Percentiles rank a stretch among this genome's conserved stretches.
Evolutionary conservation across 2,329 filamentous ascomycete species (phyloP).

Genomic region (Cyphellophora attinorum): DNA sequence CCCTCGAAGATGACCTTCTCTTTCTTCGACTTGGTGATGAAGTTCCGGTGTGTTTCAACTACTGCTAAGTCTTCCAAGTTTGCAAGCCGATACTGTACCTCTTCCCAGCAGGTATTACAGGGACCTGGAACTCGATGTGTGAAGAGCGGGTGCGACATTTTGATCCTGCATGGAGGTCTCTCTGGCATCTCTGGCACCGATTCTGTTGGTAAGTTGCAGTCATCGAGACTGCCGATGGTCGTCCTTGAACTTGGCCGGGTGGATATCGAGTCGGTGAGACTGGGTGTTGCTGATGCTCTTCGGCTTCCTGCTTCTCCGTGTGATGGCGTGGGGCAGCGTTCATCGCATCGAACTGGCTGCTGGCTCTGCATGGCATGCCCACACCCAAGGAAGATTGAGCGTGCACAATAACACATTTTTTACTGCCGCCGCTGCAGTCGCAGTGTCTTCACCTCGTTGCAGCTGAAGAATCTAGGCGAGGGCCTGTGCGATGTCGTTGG

Average conservation of each 20-base stretch:
- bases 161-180: not conserved
- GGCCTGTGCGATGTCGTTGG: too few species aligned
- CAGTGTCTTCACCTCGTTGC: too few species aligned
- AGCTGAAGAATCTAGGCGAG: too few species aligned
- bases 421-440: too few species aligned
- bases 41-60: not conserved
- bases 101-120: conserved; percentile 2
- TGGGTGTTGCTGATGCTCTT: not conserved
- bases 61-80: not conserved
- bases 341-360: too few species aligned
- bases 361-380: too few species aligned
- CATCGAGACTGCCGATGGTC: not conserved
- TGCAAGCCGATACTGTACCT: not conserved
- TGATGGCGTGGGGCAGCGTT: too few species aligned
- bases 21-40: not conserved
- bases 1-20: conserved; percentile 1
- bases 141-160: conserved; percentile 1
- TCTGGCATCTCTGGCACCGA: not conserved
- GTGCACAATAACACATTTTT: not conserved
- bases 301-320: not conserved
- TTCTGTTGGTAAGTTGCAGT: not conserved
- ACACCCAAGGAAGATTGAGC: too few species aligned
- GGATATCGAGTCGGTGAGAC: not conserved
- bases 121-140: not conserved
- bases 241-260: not conserved